These are phyloP conservation scores for Ettlia oleoabundans DNA, from an alignment of 139 green algal genomes.

Conservation along the genomic window DNA sequence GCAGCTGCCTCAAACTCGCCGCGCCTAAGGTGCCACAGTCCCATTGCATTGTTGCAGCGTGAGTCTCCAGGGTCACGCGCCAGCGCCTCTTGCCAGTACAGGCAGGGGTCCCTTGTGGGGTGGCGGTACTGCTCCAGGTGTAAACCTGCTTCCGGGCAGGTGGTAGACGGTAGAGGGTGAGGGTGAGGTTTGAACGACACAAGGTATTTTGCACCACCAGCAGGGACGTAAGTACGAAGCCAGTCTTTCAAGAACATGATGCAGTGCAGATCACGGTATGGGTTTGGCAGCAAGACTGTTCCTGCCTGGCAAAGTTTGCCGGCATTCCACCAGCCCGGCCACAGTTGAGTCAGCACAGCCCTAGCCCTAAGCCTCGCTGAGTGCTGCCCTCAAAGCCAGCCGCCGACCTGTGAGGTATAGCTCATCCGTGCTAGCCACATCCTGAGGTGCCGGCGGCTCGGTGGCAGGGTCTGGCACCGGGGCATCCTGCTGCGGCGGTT, in stretches of 20 bases:
- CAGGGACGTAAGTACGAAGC: too few species aligned
- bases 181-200: neutral
- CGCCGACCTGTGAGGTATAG: slow-evolving; percentile 16
- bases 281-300: too few species aligned
- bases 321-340: too few species aligned
- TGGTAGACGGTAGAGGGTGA: too few species aligned
- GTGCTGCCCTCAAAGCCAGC: too few species aligned
- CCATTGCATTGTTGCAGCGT: slow-evolving; percentile 22
- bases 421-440: slow-evolving; percentile 16
- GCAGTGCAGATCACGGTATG: too few species aligned
- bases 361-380: neutral
- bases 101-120: slow-evolving; percentile 13
- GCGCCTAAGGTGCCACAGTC: slow-evolving; percentile 1
- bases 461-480: neutral
- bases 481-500: neutral
- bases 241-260: too few species aligned
- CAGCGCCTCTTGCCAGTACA: slow-evolving; percentile 22
- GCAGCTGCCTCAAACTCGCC: neutral
- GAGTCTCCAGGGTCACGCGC: slow-evolving; percentile 1
- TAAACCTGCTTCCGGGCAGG: too few species aligned
- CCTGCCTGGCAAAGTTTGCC: too few species aligned
- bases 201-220: neutral
- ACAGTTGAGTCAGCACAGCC: neutral
- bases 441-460: slow-evolving; percentile 8
- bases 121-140: slow-evolving; percentile 30